Percentiles rank a stretch among this genome's conserved stretches.
Evolutionary conservation across 192 early-diverging fungal species (phyloP).

Genomic region (Entomortierella parvispora): DNA sequence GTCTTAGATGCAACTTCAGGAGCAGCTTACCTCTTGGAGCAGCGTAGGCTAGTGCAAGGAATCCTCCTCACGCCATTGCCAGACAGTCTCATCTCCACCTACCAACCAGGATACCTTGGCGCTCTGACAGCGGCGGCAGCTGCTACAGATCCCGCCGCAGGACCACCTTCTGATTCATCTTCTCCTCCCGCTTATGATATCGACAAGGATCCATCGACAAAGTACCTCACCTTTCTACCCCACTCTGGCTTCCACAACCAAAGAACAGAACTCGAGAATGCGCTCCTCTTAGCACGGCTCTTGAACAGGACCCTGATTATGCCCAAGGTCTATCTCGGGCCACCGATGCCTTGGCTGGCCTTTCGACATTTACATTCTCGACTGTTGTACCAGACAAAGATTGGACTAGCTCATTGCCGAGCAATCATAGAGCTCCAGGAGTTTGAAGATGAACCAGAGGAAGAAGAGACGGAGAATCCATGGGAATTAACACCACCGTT

Average conservation of each 20-base stretch:
- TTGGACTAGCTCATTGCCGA: conserved; percentile 62
- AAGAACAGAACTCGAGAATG: conserved; percentile 60
- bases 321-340: conserved; percentile 60
- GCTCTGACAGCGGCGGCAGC: neutral
- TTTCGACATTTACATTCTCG: conserved; percentile 57
- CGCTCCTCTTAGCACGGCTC: conserved; percentile 52
- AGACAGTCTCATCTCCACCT: conserved; percentile 29
- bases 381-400: conserved; percentile 61
- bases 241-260: conserved; percentile 69
- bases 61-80: conserved; percentile 16
- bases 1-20: too few species aligned
- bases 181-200: neutral
- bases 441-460: conserved; percentile 1
- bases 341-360: conserved; percentile 63
- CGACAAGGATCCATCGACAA: conserved; percentile 18
- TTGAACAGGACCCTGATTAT: conserved; percentile 65
- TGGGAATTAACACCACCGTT: neutral
- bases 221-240: conserved; percentile 59
- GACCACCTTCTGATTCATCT: neutral
- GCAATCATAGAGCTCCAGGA: conserved; percentile 37
- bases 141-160: neutral
- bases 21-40: conserved; percentile 17
- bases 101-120: conserved; percentile 24
- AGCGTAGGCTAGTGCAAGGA: conserved; percentile 21
- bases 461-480: neutral